Percentiles rank a stretch among this genome's conserved stretches.
Evolutionary conservation across 225 moss, liverwort and hornwort genomes (phyloP).

Genomic region (Sphagnum contortum): DNA sequence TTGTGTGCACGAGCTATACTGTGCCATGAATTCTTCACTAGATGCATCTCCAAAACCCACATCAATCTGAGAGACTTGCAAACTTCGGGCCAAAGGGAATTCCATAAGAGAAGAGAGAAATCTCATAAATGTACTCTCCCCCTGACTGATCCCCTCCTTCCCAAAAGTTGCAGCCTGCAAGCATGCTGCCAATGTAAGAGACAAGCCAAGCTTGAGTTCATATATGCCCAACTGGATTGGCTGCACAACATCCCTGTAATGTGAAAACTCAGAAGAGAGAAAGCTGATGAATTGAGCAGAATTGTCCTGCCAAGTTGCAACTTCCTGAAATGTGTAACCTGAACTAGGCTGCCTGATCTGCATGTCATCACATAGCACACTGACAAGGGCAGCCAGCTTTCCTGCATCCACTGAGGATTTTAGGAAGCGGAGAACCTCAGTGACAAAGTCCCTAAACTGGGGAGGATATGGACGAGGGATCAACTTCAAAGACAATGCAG

Average conservation of each 20-base stretch:
- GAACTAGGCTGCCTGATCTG: constrained; percentile 5
- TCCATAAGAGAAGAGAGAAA: constrained; percentile 66
- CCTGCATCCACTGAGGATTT: constrained; percentile 39
- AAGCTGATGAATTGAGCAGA: constrained; percentile 60
- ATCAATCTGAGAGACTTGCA: no score
- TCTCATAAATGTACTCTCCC: constrained; percentile 28
- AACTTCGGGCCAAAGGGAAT: constrained; percentile 34
- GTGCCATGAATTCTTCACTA: no score
- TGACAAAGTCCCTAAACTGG: constrained; percentile 48
- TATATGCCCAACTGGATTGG: constrained; percentile 75
- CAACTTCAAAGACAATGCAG: constrained; percentile 46
- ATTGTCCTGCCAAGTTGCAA: constrained; percentile 59
- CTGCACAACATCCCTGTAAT: constrained; percentile 80
- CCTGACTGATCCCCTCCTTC: constrained; percentile 20
- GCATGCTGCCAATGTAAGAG: constrained; percentile 48
- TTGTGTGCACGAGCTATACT: constrained; percentile 15
- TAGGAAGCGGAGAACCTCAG: constrained; percentile 58
- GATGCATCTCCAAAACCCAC: no score
- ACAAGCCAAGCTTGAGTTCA: constrained; percentile 83
- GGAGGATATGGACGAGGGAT: constrained; percentile 70
- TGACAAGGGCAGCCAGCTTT: constrained; percentile 46
- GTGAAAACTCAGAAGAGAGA: constrained; percentile 47
- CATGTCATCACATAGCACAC: constrained; percentile 22
- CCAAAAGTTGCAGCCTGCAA: constrained; percentile 40
- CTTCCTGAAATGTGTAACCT: constrained; percentile 27